Evolutionary conservation across 306 rosid species (phyloP).

Genomic region (Medicago arabica): DNA sequence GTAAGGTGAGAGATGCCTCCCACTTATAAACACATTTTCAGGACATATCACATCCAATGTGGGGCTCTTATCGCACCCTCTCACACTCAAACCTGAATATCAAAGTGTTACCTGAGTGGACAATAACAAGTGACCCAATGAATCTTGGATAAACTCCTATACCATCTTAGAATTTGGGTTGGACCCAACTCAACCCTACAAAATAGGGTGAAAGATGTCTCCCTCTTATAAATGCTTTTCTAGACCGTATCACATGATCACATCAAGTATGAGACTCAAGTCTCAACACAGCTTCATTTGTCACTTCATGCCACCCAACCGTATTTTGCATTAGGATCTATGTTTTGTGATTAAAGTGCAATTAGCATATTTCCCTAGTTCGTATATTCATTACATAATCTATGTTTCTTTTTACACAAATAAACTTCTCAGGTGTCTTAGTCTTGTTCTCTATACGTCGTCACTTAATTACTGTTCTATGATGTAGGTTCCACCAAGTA

Average conservation of each 20-base stretch:
- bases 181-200: background rate
- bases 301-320: constrained; percentile 8
- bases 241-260: background rate
- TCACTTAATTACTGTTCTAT: constrained; percentile 22
- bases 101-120: background rate
- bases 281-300: background rate
- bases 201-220: background rate
- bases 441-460: constrained; percentile 20
- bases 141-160: background rate
- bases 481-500: constrained; percentile 87
- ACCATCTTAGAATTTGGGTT: background rate
- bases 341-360: constrained; percentile 31
- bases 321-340: constrained; percentile 20
- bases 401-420: constrained; percentile 2
- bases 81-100: background rate
- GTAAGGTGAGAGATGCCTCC: background rate
- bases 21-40: constrained; percentile 2
- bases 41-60: background rate
- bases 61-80: background rate
- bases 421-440: constrained; percentile 14
- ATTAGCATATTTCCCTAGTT: constrained; percentile 10
- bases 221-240: background rate
- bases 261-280: background rate
- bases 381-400: background rate
- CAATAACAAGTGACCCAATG: background rate